These are phyloP conservation scores for Geranium brycei DNA, from an alignment of 345 rosid genomes.

Conservation along the genomic window DNA sequence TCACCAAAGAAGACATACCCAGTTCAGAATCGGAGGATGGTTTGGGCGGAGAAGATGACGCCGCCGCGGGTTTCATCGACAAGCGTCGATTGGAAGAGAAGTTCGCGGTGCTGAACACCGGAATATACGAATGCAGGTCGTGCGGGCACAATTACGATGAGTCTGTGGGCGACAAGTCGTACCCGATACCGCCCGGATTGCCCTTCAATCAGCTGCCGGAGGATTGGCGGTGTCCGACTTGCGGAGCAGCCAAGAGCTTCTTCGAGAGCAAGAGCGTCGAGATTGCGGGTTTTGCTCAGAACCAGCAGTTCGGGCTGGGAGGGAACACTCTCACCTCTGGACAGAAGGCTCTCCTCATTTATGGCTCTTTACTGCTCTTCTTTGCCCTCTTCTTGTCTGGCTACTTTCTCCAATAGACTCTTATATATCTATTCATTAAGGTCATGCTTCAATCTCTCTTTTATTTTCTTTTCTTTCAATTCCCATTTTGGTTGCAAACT, in stretches of 20 bases:
- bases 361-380: constrained; percentile 58
- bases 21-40: constrained; percentile 16
- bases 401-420: constrained; percentile 54
- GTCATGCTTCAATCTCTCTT: no score
- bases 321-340: constrained; percentile 85
- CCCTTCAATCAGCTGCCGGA: constrained; percentile 66
- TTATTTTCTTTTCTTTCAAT: no score
- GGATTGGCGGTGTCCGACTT: constrained; percentile 91
- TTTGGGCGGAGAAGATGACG: not conserved
- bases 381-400: constrained; percentile 64
- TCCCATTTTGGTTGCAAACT: no score
- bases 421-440: no score
- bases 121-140: constrained; percentile 84
- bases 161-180: constrained; percentile 70
- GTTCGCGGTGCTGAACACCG: constrained; percentile 89
- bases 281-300: constrained; percentile 96
- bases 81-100: constrained; percentile 66
- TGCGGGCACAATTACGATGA: constrained; percentile 92
- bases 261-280: constrained; percentile 87
- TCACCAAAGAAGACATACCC: constrained; percentile 62
- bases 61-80: constrained; percentile 20
- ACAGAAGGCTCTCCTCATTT: constrained; percentile 72
- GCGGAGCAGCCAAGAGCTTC: constrained; percentile 81
- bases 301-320: constrained; percentile 80
- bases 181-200: constrained; percentile 84